Base-by-base conservation (phyloP, 2,329 filamentous ascomycete genomes). In the Stagonosporopsis tanaceti region DNA sequence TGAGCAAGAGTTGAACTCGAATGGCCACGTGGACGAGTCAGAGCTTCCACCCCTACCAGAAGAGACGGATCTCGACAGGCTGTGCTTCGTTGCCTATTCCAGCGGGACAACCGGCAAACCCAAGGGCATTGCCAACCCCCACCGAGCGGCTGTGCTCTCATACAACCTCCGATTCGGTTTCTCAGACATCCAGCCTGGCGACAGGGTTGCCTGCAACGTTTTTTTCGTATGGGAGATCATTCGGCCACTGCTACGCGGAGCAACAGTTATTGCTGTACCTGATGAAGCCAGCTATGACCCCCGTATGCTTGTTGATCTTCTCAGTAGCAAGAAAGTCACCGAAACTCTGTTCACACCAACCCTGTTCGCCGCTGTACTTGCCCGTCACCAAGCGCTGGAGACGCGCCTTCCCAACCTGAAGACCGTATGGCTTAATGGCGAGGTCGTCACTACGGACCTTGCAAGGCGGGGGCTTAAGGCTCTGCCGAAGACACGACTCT, bases 211-310 rank as follows among this genome's bases (percentile, higher is more conserved):
- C n/a, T 93, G 90, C 78, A 94, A 93, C 79, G 91, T 93, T 57
- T 94, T 93, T 75, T 94, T 94, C 71, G 83, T 93, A 44, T 94
- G 91, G 91, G 91, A 94, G 73, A 93, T 93, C 54, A 75, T 94
- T 52, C 88, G 91, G 5, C 91, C 91, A 8, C 80, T 94, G 41
- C 73, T 94, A 52, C 85, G 90, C 52, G 91, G 91, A 65, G 91
- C 90, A 2, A 92, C 91, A 0, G 89, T 91, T 4, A 84, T 93
- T 22, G 85, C 88, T 3, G 86, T 93, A 15, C 89, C 90, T 1
- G 91, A 94, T 65, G 86, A 90, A 65, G 84, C 83, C 34, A 93
- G 90, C 76, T 93, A 93, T 67, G 91, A 94, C 63, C 90, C 91
- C 0, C 84, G 86, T 32, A 85, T 88, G 45, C 84, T 94, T 25